phyloP scores from a whole-genome alignment of 352 stramenopile species.

The Halophytophthora polymorphica region DNA sequence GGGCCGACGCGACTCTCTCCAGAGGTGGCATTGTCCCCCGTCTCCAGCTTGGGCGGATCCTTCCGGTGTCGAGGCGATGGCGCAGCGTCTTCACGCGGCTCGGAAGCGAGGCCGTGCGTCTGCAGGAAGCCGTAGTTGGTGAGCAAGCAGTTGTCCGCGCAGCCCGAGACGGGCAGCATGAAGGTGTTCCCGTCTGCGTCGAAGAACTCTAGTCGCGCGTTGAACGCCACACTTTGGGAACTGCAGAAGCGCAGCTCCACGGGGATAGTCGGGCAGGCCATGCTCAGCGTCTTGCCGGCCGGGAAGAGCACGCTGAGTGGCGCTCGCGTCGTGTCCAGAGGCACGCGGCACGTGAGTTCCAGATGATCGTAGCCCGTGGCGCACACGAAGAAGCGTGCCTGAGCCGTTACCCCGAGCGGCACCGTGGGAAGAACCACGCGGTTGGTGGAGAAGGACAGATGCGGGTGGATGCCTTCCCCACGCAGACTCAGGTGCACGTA shows the following conservation, averaged over 20 bases:
- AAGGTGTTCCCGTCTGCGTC: slow-evolving; percentile 89
- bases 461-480: slow-evolving; percentile 88
- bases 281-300: slow-evolving; percentile 83
- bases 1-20: background rate
- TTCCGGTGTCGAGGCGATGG: slow-evolving; percentile 10
- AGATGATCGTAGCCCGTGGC: slow-evolving; percentile 92
- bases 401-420: slow-evolving; percentile 75
- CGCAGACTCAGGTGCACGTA: slow-evolving; percentile 84
- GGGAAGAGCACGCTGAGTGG: slow-evolving; percentile 88
- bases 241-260: slow-evolving; percentile 85
- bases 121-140: slow-evolving; percentile 89
- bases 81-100: slow-evolving; percentile 5
- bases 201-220: slow-evolving; percentile 90
- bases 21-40: slow-evolving; percentile 2
- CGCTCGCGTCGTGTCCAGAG: slow-evolving; percentile 71
- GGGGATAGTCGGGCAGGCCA: slow-evolving; percentile 72
- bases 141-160: slow-evolving; percentile 90
- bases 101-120: slow-evolving; percentile 19
- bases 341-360: slow-evolving; percentile 80
- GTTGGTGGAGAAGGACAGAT: slow-evolving; percentile 88
- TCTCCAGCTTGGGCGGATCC: slow-evolving; percentile 1
- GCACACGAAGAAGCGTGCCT: slow-evolving; percentile 66
- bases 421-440: slow-evolving; percentile 88
- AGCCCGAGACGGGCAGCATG: slow-evolving; percentile 78
- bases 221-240: slow-evolving; percentile 88